phyloP scores from a whole-genome alignment of 495 filamentous ascomycete genomes.

The Staphylotrichum longicolle region DNA sequence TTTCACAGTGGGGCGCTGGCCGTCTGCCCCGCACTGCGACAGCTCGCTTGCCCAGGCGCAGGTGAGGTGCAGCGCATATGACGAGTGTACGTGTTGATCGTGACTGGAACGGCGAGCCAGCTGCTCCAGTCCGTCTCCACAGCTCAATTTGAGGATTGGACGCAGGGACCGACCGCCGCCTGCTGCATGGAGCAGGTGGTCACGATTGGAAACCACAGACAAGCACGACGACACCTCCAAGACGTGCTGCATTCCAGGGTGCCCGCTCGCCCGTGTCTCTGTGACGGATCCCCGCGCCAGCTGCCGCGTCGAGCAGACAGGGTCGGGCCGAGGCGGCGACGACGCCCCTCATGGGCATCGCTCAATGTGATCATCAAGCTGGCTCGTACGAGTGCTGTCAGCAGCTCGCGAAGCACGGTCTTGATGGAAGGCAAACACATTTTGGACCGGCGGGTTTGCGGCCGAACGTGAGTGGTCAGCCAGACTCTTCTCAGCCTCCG shows the following conservation, averaged over 20 bases:
- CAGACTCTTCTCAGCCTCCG: too few relatives aligned
- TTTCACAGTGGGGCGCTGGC: conserved; percentile 11
- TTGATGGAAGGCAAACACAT: too few relatives aligned
- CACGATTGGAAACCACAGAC: not conserved
- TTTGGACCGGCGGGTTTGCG: too few relatives aligned
- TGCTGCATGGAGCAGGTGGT: conserved; percentile 4
- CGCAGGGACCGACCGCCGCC: not conserved
- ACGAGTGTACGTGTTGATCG: conserved; percentile 20
- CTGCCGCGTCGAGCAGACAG: conserved; percentile 7
- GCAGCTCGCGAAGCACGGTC: too few relatives aligned
- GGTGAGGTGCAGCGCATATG: conserved; percentile 15
- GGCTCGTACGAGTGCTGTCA: too few relatives aligned
- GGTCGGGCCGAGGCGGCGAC: not conserved
- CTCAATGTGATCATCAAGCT: too few relatives aligned
- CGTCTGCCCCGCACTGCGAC: conserved; percentile 15
- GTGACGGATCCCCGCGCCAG: conserved; percentile 10
- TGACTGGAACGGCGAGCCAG: conserved; percentile 15
- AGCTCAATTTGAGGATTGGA: not conserved
- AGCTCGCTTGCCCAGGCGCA: conserved; percentile 11
- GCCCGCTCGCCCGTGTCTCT: too few relatives aligned
- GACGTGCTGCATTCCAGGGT: too few relatives aligned
- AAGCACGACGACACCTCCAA: too few relatives aligned
- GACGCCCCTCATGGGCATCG: not conserved
- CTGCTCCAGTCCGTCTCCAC: conserved; percentile 9
- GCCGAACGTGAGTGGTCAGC: too few relatives aligned